These are phyloP conservation scores for Olyra latifolia DNA, from an alignment of 176 grass and related monocot species.

Conservation along the genomic window DNA sequence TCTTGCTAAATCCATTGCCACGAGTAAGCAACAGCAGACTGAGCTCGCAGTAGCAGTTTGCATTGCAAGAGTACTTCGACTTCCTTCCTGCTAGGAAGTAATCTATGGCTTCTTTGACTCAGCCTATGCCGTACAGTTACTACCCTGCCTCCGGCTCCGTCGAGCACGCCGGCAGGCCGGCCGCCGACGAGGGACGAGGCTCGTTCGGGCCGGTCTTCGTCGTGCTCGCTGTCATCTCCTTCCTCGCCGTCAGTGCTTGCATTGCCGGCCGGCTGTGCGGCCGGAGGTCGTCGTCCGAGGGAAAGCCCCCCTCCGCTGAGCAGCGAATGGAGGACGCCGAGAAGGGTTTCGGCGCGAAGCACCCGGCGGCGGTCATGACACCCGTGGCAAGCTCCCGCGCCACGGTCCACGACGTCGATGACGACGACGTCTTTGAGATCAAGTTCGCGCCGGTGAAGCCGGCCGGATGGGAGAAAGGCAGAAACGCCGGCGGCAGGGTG, in stretches of 20 bases:
- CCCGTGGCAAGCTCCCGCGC: slow-evolving; percentile 50
- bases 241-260: slow-evolving; percentile 49
- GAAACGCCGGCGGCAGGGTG: background rate
- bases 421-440: slow-evolving; percentile 52
- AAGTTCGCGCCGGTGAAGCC: slow-evolving; percentile 44
- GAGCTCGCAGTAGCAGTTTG: background rate
- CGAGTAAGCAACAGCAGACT: background rate
- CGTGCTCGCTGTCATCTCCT: slow-evolving; percentile 50
- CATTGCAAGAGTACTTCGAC: background rate
- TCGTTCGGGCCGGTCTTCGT: slow-evolving; percentile 57
- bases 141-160: slow-evolving; percentile 25
- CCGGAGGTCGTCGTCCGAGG: slow-evolving; percentile 10
- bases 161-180: background rate
- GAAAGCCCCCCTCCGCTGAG: background rate
- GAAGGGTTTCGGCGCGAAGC: slow-evolving; percentile 26
- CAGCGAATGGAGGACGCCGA: slow-evolving; percentile 34
- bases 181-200: slow-evolving; percentile 18
- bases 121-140: slow-evolving; percentile 37
- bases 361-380: slow-evolving; percentile 36
- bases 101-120: slow-evolving; percentile 33
- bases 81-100: background rate
- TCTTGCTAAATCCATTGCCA: background rate
- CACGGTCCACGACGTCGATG: slow-evolving; percentile 39
- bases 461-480: slow-evolving; percentile 14
- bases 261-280: slow-evolving; percentile 49